Evolutionary conservation across 176 grass and related monocot genomes (phyloP).

Genomic region (Leersia perrieri): DNA sequence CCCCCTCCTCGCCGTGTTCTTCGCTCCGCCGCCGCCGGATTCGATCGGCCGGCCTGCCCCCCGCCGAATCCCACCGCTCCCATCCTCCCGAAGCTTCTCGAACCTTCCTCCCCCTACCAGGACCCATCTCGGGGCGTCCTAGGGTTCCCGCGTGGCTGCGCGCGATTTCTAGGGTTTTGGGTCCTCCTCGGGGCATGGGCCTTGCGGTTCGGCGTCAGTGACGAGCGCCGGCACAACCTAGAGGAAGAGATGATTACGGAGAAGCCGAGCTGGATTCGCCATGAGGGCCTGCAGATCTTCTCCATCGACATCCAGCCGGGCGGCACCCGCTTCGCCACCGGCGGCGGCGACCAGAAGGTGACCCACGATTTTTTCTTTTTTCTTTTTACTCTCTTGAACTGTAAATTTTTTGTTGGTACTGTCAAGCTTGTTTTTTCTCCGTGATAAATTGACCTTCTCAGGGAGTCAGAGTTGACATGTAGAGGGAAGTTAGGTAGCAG

Average conservation of each 20-base stretch:
- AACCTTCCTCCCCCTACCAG: neutral
- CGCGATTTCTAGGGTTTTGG: slow-evolving; percentile 49
- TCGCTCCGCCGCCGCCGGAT: slow-evolving; percentile 35
- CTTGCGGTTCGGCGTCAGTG: neutral
- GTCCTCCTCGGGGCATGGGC: slow-evolving; percentile 17
- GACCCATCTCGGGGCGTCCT: neutral
- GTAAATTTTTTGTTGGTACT: neutral
- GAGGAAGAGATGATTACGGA: slow-evolving; percentile 72
- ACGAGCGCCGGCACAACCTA: neutral
- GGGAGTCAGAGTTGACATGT: neutral
- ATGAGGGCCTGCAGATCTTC: slow-evolving; percentile 98
- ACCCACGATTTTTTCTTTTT: neutral
- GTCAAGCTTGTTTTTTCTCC: neutral
- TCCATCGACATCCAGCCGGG: slow-evolving; percentile 95
- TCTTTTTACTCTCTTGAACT: neutral
- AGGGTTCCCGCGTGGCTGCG: slow-evolving; percentile 24
- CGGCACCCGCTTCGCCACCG: slow-evolving; percentile 78
- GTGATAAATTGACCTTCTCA: neutral
- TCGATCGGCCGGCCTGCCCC: neutral
- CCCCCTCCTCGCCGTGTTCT: slow-evolving; percentile 42
- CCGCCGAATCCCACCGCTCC: neutral
- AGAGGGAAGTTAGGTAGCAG: neutral
- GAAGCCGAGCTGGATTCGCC: slow-evolving; percentile 86
- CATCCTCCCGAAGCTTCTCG: neutral
- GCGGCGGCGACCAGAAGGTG: slow-evolving; percentile 96